phyloP scores from a whole-genome alignment of 169 alveolate genomes.

The Cryptosporidium sp. region DNA sequence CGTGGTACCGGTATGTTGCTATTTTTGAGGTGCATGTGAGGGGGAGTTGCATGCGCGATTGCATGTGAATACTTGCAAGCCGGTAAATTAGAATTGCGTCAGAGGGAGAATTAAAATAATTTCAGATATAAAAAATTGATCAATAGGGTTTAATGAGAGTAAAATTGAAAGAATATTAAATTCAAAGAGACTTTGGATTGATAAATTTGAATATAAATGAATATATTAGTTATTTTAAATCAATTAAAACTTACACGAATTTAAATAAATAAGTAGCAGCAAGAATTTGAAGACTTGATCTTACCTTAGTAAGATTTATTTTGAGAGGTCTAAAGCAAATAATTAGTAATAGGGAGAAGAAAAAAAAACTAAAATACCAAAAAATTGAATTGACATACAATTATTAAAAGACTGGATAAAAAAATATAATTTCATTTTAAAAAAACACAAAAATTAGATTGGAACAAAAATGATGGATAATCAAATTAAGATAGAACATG shows the following conservation, averaged over 20 bases:
- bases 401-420: background rate
- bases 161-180: background rate
- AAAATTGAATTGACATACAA: no score
- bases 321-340: background rate
- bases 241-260: background rate
- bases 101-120: conserved; percentile 15
- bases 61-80: background rate
- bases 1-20: conserved; percentile 9
- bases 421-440: no score
- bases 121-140: conserved; percentile 2
- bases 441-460: no score
- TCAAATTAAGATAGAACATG: conserved; percentile 1
- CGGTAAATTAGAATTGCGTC: background rate
- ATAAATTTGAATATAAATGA: background rate
- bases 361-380: no score
- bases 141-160: background rate
- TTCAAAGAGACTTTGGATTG: background rate
- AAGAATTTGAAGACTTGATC: background rate
- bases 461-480: background rate
- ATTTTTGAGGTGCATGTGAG: background rate
- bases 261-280: background rate
- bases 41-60: background rate
- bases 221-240: no score
- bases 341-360: no score
- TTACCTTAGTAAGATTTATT: background rate